Evolutionary conservation across 805 yeast species (phyloP).

Genomic region (Candida ficus): DNA sequence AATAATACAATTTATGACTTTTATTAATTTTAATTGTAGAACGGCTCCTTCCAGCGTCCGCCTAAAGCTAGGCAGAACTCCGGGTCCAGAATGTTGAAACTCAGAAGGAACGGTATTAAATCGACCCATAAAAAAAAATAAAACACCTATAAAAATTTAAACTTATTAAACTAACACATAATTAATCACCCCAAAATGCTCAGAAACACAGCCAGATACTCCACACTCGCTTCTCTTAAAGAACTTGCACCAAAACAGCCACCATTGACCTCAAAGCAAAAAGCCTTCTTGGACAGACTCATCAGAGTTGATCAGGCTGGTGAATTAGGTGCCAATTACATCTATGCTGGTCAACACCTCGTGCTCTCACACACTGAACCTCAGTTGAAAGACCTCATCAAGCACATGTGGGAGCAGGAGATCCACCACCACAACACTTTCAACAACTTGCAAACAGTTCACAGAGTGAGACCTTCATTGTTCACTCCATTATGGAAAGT

Average conservation of each 20-base stretch:
- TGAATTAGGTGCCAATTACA: constrained; percentile 91
- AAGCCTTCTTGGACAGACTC: constrained; percentile 64
- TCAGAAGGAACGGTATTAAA: too few relatives aligned
- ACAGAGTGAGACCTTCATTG: constrained; percentile 86
- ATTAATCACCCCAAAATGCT: too few relatives aligned
- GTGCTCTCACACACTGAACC: constrained; percentile 69
- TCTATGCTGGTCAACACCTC: constrained; percentile 84
- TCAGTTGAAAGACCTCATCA: constrained; percentile 40
- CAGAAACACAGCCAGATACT: too few relatives aligned
- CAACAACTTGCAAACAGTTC: constrained; percentile 64
- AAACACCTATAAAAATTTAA: background rate
- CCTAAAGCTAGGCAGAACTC: too few relatives aligned
- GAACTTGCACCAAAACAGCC: background rate
- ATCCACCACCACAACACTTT: constrained; percentile 85
- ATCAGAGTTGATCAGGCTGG: constrained; percentile 98
- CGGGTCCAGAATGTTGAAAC: too few relatives aligned
- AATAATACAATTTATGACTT: background rate
- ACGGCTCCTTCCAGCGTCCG: too few relatives aligned
- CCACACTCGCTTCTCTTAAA: background rate
- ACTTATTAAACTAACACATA: background rate
- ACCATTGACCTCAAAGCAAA: constrained; percentile 45
- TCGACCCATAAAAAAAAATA: background rate
- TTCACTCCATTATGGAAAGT: constrained; percentile 90
- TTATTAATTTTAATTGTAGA: too few relatives aligned
- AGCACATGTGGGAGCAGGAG: constrained; percentile 98